phyloP scores from a whole-genome alignment of 305 asterid species.

The Caryopteris hybrid region DNA sequence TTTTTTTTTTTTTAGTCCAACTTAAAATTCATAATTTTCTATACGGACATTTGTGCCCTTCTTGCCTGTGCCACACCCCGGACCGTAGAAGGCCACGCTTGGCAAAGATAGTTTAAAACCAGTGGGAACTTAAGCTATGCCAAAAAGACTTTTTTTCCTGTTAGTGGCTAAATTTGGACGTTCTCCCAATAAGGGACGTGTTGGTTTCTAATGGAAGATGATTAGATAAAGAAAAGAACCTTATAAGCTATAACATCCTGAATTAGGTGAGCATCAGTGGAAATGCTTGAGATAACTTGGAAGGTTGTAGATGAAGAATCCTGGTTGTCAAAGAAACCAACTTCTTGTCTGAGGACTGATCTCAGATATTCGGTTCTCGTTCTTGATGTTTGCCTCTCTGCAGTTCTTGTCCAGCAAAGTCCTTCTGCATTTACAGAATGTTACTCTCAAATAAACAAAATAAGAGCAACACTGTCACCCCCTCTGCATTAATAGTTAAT shows the following conservation, averaged over 20 bases:
- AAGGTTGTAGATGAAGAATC: conserved; percentile 42
- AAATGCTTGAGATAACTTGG: conserved; percentile 46
- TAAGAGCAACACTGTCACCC: too few relatives aligned
- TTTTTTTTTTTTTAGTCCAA: neutral
- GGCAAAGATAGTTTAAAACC: neutral
- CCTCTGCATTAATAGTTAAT: too few relatives aligned
- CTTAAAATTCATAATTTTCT: too few relatives aligned
- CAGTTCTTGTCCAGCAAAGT: conserved; percentile 65
- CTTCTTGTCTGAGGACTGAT: conserved; percentile 59
- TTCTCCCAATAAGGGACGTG: neutral
- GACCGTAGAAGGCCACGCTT: neutral
- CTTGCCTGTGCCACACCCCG: too few relatives aligned
- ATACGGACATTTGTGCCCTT: too few relatives aligned
- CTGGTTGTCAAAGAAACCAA: conserved; percentile 46
- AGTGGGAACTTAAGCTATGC: neutral
- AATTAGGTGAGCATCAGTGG: conserved; percentile 45
- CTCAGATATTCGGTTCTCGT: conserved; percentile 40
- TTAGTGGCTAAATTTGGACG: neutral
- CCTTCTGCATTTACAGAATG: conserved; percentile 35
- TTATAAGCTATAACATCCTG: conserved; percentile 59
- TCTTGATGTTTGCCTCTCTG: conserved; percentile 64
- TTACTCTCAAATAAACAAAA: neutral
- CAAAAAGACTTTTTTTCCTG: neutral
- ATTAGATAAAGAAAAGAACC: conserved; percentile 24
- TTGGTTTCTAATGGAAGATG: neutral